Base-by-base conservation (phyloP, 495 filamentous ascomycete genomes). In the Neurospora discreta region DNA sequence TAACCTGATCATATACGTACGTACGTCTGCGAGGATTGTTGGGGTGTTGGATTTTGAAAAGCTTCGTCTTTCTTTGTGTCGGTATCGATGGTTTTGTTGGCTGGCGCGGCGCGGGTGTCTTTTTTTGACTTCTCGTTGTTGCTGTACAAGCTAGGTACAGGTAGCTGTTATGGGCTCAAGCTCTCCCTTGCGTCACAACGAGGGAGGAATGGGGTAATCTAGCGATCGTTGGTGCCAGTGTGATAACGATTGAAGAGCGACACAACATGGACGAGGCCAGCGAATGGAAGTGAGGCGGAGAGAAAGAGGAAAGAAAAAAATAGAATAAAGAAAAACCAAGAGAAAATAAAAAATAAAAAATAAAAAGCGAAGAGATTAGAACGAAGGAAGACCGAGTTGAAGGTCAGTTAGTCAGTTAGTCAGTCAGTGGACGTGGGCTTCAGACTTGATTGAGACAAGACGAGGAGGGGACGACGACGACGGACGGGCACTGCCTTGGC, bases 41-140 rank as follows among this genome's bases (percentile, higher is more conserved):
- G 41, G 65, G 52, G 72, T 78, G 77, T 78, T 78, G 75, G 77
- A 75, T 78, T 73, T 77, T 73, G 70, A 60, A 23, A 44, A 60
- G 13, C 26, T 60, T 33, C 5, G 46, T 26, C 23, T 30, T 60
- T 33, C 52, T 60, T 60, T 60, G 52, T 65, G 52, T n/a, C n/a
- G n/a, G n/a, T 33, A 38, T 38, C 1, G n/a, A 8, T 7, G 52
- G 52, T 65, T 65, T 65, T 65, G 69, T 39, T 30, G 69, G 43
- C 38, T 70, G 69, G 46, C 41, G 46, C 69, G 69, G 26, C 69
- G 41, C 26, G 42, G 67, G 67, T 33, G 8, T 26, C 5, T 33
- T 16, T 18, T 33, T 40, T 42, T 30, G 38, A 30, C 36, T 58
- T 42, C 41, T 36, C n/a, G 41, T 46, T 30, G 20, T 23, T 26